A percentile compares a stretch with the other conserved stretches of the same genome.
These are phyloP conservation scores for Metschnikowia amazonensis DNA, from an alignment of 805 yeast species.

Conservation along the genomic window DNA sequence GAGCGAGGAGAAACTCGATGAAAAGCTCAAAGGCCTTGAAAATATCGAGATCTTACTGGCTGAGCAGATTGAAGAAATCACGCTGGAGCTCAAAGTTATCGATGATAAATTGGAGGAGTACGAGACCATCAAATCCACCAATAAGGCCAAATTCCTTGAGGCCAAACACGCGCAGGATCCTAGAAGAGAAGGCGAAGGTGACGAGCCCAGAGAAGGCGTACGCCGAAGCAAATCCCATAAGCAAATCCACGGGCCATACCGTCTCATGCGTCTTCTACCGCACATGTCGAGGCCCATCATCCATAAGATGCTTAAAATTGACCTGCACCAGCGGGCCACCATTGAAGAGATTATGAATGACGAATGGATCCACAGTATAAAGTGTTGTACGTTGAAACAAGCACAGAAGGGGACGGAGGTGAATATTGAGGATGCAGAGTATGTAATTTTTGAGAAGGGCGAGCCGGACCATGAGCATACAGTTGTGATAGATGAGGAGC, in stretches of 20 bases:
- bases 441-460: constrained; percentile 33
- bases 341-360: constrained; percentile 62
- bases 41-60: constrained; percentile 30
- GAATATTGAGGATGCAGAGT: constrained; percentile 37
- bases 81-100: constrained; percentile 34
- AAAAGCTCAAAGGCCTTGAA: constrained; percentile 20
- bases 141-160: constrained; percentile 31
- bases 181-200: constrained; percentile 8
- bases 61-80: constrained; percentile 30
- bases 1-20: constrained; percentile 10
- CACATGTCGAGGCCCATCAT: constrained; percentile 79
- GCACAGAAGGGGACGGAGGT: constrained; percentile 21
- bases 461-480: constrained; percentile 41
- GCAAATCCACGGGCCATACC: constrained; percentile 77
- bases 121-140: constrained; percentile 32
- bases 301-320: constrained; percentile 60
- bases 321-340: constrained; percentile 60
- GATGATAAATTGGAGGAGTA: constrained; percentile 36
- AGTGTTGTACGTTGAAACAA: constrained; percentile 51
- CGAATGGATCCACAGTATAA: constrained; percentile 65
- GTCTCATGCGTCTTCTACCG: constrained; percentile 75
- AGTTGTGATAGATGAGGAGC: constrained; percentile 21
- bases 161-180: constrained; percentile 9
- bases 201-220: constrained; percentile 6
- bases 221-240: constrained; percentile 39